phyloP scores from a whole-genome alignment of 1,284 basidiomycete genomes.

The Rhodotorula glutinis region DNA sequence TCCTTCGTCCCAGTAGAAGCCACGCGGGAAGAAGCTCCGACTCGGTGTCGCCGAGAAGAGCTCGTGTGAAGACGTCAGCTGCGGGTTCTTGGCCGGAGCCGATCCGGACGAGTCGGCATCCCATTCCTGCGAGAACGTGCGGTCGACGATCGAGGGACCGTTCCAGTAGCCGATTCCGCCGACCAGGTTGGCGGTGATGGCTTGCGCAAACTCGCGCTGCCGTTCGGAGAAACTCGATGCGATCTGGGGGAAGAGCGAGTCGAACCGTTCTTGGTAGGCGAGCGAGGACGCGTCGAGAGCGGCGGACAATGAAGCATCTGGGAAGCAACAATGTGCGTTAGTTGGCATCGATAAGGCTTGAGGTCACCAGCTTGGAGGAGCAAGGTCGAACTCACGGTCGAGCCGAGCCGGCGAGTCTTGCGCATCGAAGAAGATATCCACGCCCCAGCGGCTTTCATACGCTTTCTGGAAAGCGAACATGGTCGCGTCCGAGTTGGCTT shows the following conservation, averaged over 20 bases:
- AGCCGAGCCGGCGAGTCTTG: constrained; percentile 59
- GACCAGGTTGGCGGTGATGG: constrained; percentile 80
- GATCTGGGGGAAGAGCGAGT: constrained; percentile 64
- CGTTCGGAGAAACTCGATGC: constrained; percentile 50
- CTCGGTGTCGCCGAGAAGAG: constrained; percentile 91
- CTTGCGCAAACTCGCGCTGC: constrained; percentile 70
- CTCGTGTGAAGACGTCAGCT: constrained; percentile 66
- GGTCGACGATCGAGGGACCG: constrained; percentile 82
- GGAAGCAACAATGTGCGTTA: background rate
- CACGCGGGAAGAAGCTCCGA: constrained; percentile 90
- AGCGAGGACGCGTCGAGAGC: constrained; percentile 66
- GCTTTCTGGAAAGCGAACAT: constrained; percentile 80
- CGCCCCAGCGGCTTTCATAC: constrained; percentile 74
- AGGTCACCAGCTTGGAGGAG: too few species aligned
- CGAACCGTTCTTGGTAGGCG: constrained; percentile 67
- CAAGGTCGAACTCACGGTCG: constrained; percentile 55
- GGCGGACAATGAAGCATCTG: constrained; percentile 53
- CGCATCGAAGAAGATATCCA: constrained; percentile 81
- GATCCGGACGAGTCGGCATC: constrained; percentile 51
- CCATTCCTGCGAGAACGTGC: constrained; percentile 79
- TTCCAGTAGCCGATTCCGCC: constrained; percentile 94
- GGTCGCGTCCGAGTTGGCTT: constrained; percentile 68
- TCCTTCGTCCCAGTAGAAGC: constrained; percentile 98
- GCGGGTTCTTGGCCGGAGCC: constrained; percentile 50
- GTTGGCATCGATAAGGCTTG: too few species aligned